Percentiles rank a stretch among this genome's conserved stretches.
phyloP scores from a whole-genome alignment of 192 early-diverging fungal species.

The Linnemannia exigua region DNA sequence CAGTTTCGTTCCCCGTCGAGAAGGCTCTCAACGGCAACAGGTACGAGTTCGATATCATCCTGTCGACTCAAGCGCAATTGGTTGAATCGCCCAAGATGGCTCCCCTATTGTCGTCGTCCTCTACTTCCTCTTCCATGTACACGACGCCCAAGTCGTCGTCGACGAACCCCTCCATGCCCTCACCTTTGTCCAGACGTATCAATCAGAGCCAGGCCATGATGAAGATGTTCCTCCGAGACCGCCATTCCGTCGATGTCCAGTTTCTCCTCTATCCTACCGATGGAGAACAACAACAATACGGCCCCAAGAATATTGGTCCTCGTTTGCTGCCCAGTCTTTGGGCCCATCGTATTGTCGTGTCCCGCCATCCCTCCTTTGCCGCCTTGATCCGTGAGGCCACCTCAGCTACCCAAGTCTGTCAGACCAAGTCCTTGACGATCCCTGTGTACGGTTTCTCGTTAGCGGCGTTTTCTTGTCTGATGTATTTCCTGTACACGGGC shows the following conservation, averaged over 20 bases:
- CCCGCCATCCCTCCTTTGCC: background rate
- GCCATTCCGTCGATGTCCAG: background rate
- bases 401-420: background rate
- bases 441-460: too few species aligned
- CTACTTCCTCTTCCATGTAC: background rate
- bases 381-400: background rate
- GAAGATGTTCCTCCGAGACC: background rate
- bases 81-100: background rate
- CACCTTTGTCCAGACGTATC: background rate
- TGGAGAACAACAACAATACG: too few species aligned
- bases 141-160: background rate
- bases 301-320: background rate
- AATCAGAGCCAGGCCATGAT: background rate
- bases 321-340: background rate
- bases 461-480: background rate
- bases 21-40: background rate
- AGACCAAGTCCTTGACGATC: too few species aligned
- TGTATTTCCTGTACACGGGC: slow-evolving; percentile 2
- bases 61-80: background rate
- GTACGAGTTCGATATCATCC: slow-evolving; percentile 4
- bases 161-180: background rate
- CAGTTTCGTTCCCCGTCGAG: background rate
- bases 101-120: background rate
- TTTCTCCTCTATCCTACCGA: background rate
- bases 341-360: background rate